Evolutionary conservation across 192 early-diverging fungal species (phyloP), one percentile per base, ranked within the genome.

Genomic region (Umbelopsis vinacea): DNA sequence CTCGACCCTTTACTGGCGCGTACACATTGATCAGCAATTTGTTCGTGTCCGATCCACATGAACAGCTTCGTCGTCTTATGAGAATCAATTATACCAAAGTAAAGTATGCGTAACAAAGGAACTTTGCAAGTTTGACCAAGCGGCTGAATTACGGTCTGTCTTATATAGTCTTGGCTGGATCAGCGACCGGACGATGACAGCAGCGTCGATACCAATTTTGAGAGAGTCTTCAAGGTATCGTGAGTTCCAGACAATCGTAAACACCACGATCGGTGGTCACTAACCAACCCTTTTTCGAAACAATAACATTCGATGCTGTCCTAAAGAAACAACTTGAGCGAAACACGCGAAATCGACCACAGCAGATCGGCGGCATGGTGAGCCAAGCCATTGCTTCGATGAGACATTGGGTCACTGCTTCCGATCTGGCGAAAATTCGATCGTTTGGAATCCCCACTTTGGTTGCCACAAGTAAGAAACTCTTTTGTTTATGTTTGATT

Each of bases 51-150:
- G 68, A 75, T 33, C 74, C 74, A 12, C 29, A 66, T 4, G 46
- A 67, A 22, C 69, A 67, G 33, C n/a, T 76, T 2, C 37, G 33
- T 15, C 53, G 69, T 8, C 45, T 71, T 9, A 76, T 76, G 47
- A 55, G 45, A 12, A 76, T 76, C 55, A 76, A 76, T 70, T 76
- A 71, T 55, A 76, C 55, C 46, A 33, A 70, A 63, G 72, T 73
- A 67, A 10, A 38, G 14, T 22, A 7, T 6, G 8, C 4, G 29
- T 24, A 55, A 3, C 5, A 29, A 6, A 12, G 10, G 22, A 3
- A 26, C 12, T 7, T 54, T 54, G 53, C 6, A 12, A 8, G n/a
- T 29, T 12, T 57, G 54, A 12, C 22, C 12, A 3, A 24, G 26
- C 5, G 24, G 11, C 24, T 57, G 26, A n/a, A n/a, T n/a, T n/a